phyloP scores from a whole-genome alignment of 2,329 filamentous ascomycete species.

The Penicillium sclerotiorum region DNA sequence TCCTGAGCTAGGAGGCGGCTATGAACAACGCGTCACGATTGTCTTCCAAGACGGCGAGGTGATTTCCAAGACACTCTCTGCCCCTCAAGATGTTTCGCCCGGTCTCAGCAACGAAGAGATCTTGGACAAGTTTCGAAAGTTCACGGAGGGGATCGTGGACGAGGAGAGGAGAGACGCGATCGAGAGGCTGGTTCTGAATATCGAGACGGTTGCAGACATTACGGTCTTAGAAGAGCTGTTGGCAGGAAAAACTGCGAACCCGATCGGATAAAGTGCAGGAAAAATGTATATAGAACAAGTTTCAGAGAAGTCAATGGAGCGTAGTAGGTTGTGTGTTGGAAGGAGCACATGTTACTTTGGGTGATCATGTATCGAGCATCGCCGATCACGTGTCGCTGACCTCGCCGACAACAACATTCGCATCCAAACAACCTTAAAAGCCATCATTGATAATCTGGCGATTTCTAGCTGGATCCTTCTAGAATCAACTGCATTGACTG shows the following conservation, averaged over 20 bases:
- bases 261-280: background rate
- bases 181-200: constrained; percentile 1
- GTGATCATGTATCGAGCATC: too few relatives aligned
- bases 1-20: constrained; percentile 1
- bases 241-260: background rate
- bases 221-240: background rate
- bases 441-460: background rate
- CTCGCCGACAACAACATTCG: background rate
- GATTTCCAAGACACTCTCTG: too few relatives aligned
- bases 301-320: background rate
- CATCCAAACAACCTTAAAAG: background rate
- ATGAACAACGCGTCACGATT: constrained; percentile 3
- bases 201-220: constrained; percentile 7
- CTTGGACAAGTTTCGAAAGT: background rate
- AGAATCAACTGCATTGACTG: background rate
- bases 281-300: background rate
- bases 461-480: background rate
- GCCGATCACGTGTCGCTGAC: constrained; percentile 2
- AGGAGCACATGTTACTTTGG: too few relatives aligned
- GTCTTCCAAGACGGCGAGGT: too few relatives aligned
- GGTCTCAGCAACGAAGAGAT: background rate
- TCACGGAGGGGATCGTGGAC: constrained; percentile 5
- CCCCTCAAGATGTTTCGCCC: too few relatives aligned
- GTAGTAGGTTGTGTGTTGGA: background rate
- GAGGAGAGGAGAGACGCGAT: constrained; percentile 6